phyloP scores from a whole-genome alignment of 2,329 filamentous ascomycete species.

The Daldinia sp. region DNA sequence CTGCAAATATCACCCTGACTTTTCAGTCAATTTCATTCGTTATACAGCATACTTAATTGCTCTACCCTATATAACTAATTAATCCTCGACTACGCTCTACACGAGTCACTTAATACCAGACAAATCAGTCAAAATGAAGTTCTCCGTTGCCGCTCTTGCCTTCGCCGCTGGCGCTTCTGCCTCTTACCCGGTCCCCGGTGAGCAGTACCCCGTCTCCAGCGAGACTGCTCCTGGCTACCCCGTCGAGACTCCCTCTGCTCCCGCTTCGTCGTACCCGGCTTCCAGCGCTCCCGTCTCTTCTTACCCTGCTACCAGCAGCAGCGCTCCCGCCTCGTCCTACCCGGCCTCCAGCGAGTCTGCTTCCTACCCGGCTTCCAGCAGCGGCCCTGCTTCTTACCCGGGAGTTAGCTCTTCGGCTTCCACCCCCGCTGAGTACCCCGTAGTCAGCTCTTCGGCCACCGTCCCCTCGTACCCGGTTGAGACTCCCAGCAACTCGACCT shows the following conservation, averaged over 20 bases:
- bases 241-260: not conserved
- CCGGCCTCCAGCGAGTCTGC: conserved; percentile 3
- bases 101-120: conserved; percentile 57
- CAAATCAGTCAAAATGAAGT: conserved; percentile 74
- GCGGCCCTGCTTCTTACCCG: not conserved
- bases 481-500: conserved; percentile 52
- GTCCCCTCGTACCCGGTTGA: conserved; percentile 22
- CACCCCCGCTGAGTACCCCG: conserved; percentile 39
- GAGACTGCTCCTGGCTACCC: not conserved
- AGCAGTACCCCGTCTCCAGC: not conserved
- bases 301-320: not conserved
- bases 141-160: conserved; percentile 66
- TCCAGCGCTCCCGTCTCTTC: not conserved
- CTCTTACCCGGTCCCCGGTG: conserved; percentile 32
- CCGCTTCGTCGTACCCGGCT: not conserved
- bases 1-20: conserved; percentile 62
- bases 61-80: conserved; percentile 42
- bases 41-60: conserved; percentile 54
- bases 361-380: conserved; percentile 1
- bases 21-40: conserved; percentile 71
- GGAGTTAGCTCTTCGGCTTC: not conserved
- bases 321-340: not conserved
- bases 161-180: conserved; percentile 60
- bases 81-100: conserved; percentile 51
- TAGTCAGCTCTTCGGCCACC: not conserved